A percentile compares a stretch with the other conserved stretches of the same genome.
phyloP scores from a whole-genome alignment of 202 grass and related monocot species.

The Saccharum hybrid region DNA sequence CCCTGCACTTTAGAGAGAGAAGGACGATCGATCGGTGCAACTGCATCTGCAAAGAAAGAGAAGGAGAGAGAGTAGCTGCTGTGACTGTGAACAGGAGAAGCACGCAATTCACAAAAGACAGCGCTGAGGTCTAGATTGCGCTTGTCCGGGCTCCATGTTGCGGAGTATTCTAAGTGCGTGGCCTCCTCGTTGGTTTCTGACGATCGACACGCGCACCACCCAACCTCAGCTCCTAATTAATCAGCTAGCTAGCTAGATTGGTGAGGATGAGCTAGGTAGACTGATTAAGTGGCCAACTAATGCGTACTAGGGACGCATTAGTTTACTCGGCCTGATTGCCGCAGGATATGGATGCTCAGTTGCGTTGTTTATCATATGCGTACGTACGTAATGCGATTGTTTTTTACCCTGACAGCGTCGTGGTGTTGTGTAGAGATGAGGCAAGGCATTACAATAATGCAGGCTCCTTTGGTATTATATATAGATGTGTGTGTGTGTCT shows the following conservation, averaged over 20 bases:
- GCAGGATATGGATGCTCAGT: slow-evolving; percentile 44
- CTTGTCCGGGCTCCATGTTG: slow-evolving; percentile 58
- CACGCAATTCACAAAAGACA: slow-evolving; percentile 55
- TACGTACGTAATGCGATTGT: slow-evolving; percentile 38
- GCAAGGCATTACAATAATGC: slow-evolving; percentile 46
- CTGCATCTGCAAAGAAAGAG: background rate
- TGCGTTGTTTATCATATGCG: background rate
- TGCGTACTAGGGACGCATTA: slow-evolving; percentile 35
- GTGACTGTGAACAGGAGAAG: slow-evolving; percentile 27
- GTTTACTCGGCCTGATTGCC: slow-evolving; percentile 39
- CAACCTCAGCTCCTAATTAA: background rate
- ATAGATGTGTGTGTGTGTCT: too few relatives aligned
- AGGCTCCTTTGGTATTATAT: slow-evolving; percentile 26
- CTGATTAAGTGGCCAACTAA: slow-evolving; percentile 49
- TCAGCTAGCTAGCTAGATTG: slow-evolving; percentile 6
- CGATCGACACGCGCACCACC: slow-evolving; percentile 38
- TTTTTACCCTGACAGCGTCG: slow-evolving; percentile 30
- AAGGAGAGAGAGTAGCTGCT: background rate
- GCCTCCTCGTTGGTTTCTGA: slow-evolving; percentile 51
- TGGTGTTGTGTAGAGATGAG: slow-evolving; percentile 48
- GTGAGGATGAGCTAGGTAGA: background rate
- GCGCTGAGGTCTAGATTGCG: slow-evolving; percentile 63
- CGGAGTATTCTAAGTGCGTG: slow-evolving; percentile 54
- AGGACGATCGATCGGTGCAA: slow-evolving; percentile 40
- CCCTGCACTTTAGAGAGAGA: too few relatives aligned